These are phyloP conservation scores for Colletotrichum tropicicola DNA, from an alignment of 2,329 filamentous ascomycete genomes.

Conservation along the genomic window DNA sequence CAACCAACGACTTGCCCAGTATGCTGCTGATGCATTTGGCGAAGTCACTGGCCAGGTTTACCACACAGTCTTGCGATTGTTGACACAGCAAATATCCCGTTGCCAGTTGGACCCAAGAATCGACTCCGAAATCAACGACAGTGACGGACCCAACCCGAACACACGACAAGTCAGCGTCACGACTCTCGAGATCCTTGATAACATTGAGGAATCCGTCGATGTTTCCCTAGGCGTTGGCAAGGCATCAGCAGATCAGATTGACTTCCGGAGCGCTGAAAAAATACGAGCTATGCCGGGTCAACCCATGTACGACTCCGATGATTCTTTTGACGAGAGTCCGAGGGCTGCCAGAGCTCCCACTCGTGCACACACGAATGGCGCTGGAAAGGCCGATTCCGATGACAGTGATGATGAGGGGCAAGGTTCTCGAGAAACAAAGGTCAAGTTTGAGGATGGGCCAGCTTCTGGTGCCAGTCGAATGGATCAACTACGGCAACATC, in stretches of 20 bases:
- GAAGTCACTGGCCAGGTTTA: slow-evolving; percentile 82
- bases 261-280: slow-evolving; percentile 57
- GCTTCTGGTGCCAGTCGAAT: slow-evolving; percentile 55
- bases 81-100: slow-evolving; percentile 74
- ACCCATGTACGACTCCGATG: slow-evolving; percentile 41
- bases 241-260: slow-evolving; percentile 54
- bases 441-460: slow-evolving; percentile 61
- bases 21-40: slow-evolving; percentile 76
- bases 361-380: slow-evolving; percentile 37
- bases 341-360: slow-evolving; percentile 33
- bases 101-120: slow-evolving; percentile 70
- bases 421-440: slow-evolving; percentile 48
- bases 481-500: slow-evolving; percentile 74
- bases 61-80: slow-evolving; percentile 72
- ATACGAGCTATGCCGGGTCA: slow-evolving; percentile 46
- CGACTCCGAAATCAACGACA: slow-evolving; percentile 50
- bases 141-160: slow-evolving; percentile 34
- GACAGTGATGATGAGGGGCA: slow-evolving; percentile 35
- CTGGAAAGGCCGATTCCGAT: slow-evolving; percentile 44
- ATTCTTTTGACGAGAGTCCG: slow-evolving; percentile 41
- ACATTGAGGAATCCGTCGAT: slow-evolving; percentile 61
- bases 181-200: slow-evolving; percentile 65
- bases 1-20: slow-evolving; percentile 78
- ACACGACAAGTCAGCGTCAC: slow-evolving; percentile 51
- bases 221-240: slow-evolving; percentile 67